phyloP scores from a whole-genome alignment of 768 basidiomycete species.

The Kwoniella bestiolae region DNA sequence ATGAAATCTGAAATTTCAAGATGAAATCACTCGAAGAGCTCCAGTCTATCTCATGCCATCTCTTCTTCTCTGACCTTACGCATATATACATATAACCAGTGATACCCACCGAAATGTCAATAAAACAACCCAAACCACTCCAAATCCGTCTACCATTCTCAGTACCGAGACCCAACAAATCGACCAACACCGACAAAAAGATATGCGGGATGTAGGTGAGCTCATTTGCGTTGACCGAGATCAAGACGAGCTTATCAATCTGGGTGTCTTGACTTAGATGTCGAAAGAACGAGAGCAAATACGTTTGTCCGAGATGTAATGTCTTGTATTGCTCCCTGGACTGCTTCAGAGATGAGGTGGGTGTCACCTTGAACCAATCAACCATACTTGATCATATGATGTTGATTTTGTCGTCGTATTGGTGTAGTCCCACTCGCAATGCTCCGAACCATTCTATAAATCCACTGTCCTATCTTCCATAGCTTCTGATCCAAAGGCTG shows the following conservation, averaged over 20 bases:
- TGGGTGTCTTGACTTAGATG: slow-evolving; percentile 30
- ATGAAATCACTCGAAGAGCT: background rate
- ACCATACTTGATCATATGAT: slow-evolving; percentile 11
- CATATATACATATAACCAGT: background rate
- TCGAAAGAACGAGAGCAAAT: slow-evolving; percentile 43
- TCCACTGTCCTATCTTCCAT: slow-evolving; percentile 48
- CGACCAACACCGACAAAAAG: slow-evolving; percentile 17
- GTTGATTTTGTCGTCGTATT: background rate
- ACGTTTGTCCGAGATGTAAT: slow-evolving; percentile 54
- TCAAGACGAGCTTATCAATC: background rate
- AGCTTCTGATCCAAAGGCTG: slow-evolving; percentile 52
- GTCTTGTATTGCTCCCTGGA: slow-evolving; percentile 43
- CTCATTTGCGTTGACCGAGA: background rate
- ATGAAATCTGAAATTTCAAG: slow-evolving; percentile 2
- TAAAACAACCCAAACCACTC: slow-evolving; percentile 42
- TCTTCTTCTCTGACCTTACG: background rate
- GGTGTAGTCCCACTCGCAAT: slow-evolving; percentile 51
- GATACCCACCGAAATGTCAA: slow-evolving; percentile 12
- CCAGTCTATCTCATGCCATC: background rate
- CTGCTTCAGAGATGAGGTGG: slow-evolving; percentile 41
- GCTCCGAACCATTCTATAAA: slow-evolving; percentile 51
- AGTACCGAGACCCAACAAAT: slow-evolving; percentile 39
- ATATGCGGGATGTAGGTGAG: slow-evolving; percentile 50
- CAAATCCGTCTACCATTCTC: slow-evolving; percentile 50
- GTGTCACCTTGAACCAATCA: slow-evolving; percentile 12